Evolutionary conservation across 768 basidiomycete species (phyloP), one percentile per base, ranked within the genome.

Genomic region (Rhodotorula toruloides): DNA sequence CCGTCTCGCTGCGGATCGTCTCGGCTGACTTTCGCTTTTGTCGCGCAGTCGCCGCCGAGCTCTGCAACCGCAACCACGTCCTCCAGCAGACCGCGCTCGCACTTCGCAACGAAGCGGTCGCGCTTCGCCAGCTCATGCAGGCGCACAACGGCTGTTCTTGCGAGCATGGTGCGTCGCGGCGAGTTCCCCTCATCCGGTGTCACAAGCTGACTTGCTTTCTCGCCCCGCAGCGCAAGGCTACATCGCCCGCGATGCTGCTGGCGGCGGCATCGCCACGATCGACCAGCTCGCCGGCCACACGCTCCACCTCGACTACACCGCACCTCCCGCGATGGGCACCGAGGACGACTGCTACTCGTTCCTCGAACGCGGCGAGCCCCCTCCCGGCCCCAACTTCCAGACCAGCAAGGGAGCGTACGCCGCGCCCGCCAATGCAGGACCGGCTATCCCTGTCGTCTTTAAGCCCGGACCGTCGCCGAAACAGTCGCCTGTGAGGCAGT

Each of bases 221-320:
- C 3, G 44, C 7, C 53, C 11, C 34, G 36, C 61, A 60, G 59
- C 61, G 36, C 63, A 55, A 32, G 65, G 70, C n/a, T 68, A 71
- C 70, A 53, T 68, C 55, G 48, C 50, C 1, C 65, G 66, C 21
- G 70, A 71, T 44, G 39, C 31, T 3, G 39, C 32, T 2, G 70
- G 70, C 6, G 66, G 70, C 19, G 70, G 70, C 11, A 65, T 71
- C 60, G 52, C 56, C 1, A 58, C 61, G 22, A 67, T 71, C 56
- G 63, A 71, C 54, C 48, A 60, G 17, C 62, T 71, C 54, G 65
- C 70, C n/a, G 65, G 70, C 1, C 58, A 52, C 13, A 64, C 62
- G 11, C 63, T 71, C 62, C 48, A 47, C 29, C 49, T 71, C 54
- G 70, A 71, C 55, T 71, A 71, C 59, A 48, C 58, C 27, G 29